Conservation (phyloP, 2,329 filamentous ascomycete species). For the Lecanoromycetidae sp. region DNA sequence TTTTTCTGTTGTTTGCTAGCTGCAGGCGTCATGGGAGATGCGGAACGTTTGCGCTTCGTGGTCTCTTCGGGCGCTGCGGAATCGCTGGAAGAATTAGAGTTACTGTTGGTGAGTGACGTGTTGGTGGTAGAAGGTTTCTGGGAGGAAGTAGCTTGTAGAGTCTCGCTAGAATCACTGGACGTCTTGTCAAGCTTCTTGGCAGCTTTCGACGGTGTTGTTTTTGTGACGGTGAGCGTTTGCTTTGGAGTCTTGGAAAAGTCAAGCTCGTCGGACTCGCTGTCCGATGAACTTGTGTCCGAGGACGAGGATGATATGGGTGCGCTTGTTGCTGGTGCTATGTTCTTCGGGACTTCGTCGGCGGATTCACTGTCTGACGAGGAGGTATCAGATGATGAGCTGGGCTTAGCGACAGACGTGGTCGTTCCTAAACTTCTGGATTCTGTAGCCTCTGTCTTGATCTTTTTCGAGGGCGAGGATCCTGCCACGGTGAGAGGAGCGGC, state of each 20-base stretch:
- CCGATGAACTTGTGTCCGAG: conserved; percentile 3
- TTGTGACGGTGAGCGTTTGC: neutral
- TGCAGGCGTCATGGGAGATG: conserved; percentile 38
- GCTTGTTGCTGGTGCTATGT: neutral
- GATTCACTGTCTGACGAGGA: conserved; percentile 4
- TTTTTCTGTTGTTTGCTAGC: conserved; percentile 32
- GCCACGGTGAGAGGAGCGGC: conserved; percentile 36
- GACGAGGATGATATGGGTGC: neutral
- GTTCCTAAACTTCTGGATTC: neutral
- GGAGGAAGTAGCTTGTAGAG: conserved; percentile 11
- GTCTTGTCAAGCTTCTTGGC: neutral
- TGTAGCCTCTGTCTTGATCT: conserved; percentile 21
- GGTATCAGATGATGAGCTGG: conserved; percentile 20
- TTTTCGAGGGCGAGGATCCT: conserved; percentile 42
- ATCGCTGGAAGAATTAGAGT: conserved; percentile 15
- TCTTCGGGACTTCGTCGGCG: neutral
- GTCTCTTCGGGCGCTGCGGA: conserved; percentile 18
- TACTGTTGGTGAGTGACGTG: conserved; percentile 5
- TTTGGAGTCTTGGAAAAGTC: conserved; percentile 5
- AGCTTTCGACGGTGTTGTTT: neutral
- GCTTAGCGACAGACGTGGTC: neutral
- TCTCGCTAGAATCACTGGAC: conserved; percentile 15
- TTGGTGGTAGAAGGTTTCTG: conserved; percentile 4
- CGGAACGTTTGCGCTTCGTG: conserved; percentile 19
- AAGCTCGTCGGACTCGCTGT: conserved; percentile 6